These are phyloP conservation scores for Aquanectria penicillioides DNA, from an alignment of 2,329 filamentous ascomycete species.

Conservation along the genomic window DNA sequence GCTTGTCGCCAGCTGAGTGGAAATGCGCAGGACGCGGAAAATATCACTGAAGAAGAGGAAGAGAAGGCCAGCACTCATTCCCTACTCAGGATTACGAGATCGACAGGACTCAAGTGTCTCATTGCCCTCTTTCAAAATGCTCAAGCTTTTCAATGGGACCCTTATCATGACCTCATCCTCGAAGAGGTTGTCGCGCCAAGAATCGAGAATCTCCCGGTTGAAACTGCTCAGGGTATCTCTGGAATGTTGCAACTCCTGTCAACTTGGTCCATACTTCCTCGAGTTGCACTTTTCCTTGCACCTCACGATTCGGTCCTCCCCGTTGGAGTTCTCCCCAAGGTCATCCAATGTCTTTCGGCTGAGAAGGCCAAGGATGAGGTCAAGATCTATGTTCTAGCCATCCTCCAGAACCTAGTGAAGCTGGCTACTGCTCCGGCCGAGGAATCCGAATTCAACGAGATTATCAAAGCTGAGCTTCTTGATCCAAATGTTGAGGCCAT, in stretches of 20 bases:
- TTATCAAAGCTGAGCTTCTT: conserved; percentile 66
- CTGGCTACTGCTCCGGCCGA: conserved; percentile 65
- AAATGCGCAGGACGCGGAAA: conserved; percentile 43
- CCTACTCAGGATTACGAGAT: conserved; percentile 72
- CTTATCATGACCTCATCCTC: conserved; percentile 77
- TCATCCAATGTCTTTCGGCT: conserved; percentile 77
- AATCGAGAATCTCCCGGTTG: conserved; percentile 79
- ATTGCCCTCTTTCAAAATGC: conserved; percentile 81
- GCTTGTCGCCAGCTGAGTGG: conserved; percentile 70
- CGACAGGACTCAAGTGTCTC: conserved; percentile 83
- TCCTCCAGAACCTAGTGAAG: conserved; percentile 76
- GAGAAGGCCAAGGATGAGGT: conserved; percentile 86
- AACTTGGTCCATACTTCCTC: conserved; percentile 78
- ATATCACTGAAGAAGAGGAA: conserved; percentile 53
- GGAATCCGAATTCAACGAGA: conserved; percentile 66
- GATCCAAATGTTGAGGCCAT: conserved; percentile 68
- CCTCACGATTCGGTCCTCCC: conserved; percentile 55
- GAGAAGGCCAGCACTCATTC: conserved; percentile 61
- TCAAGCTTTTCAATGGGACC: conserved; percentile 74
- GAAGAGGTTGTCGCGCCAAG: conserved; percentile 80
- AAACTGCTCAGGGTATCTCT: conserved; percentile 91
- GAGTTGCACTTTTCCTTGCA: conserved; percentile 73
- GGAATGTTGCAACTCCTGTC: conserved; percentile 82
- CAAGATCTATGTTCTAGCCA: conserved; percentile 80
- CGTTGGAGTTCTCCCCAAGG: conserved; percentile 71